Evolutionary conservation across 2,329 filamentous ascomycete genomes (phyloP).

Genomic region (Beauveria sp.): DNA sequence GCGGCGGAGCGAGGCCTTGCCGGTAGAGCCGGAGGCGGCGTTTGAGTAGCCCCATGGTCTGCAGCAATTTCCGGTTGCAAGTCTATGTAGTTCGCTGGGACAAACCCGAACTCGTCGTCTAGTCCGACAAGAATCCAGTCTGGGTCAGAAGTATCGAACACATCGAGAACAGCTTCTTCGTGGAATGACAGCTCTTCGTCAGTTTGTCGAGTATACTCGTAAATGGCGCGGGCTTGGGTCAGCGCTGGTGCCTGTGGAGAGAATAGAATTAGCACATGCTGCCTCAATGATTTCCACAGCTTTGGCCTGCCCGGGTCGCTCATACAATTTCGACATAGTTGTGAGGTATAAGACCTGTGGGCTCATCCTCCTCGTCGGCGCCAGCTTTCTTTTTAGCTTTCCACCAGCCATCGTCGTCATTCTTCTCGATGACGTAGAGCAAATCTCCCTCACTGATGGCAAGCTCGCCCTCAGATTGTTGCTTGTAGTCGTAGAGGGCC

Average conservation of each 20-base stretch:
- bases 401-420: slow-evolving; percentile 79
- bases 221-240: slow-evolving; percentile 80
- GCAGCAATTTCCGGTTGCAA: slow-evolving; percentile 42
- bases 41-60: slow-evolving; percentile 28
- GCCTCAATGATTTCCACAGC: background rate
- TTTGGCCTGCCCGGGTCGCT: background rate
- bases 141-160: slow-evolving; percentile 85
- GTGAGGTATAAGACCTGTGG: slow-evolving; percentile 80
- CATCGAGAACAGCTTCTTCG: slow-evolving; percentile 73
- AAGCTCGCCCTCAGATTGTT: slow-evolving; percentile 80
- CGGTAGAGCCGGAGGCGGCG: slow-evolving; percentile 36
- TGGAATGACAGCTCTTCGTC: slow-evolving; percentile 96
- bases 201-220: slow-evolving; percentile 93
- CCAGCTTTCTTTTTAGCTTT: slow-evolving; percentile 86
- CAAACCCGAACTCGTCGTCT: slow-evolving; percentile 85
- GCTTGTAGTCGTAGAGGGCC: slow-evolving; percentile 86
- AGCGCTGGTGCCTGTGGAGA: slow-evolving; percentile 52
- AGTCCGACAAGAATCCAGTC: slow-evolving; percentile 93
- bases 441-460: slow-evolving; percentile 79
- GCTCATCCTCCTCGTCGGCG: slow-evolving; percentile 81
- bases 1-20: slow-evolving; percentile 29
- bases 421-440: slow-evolving; percentile 82
- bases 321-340: slow-evolving; percentile 90
- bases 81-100: slow-evolving; percentile 93
- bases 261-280: slow-evolving; percentile 9